Evolutionary conservation across 805 yeast species (phyloP), one percentile per base, ranked within the genome.

Genomic region (Candida railenensis): DNA sequence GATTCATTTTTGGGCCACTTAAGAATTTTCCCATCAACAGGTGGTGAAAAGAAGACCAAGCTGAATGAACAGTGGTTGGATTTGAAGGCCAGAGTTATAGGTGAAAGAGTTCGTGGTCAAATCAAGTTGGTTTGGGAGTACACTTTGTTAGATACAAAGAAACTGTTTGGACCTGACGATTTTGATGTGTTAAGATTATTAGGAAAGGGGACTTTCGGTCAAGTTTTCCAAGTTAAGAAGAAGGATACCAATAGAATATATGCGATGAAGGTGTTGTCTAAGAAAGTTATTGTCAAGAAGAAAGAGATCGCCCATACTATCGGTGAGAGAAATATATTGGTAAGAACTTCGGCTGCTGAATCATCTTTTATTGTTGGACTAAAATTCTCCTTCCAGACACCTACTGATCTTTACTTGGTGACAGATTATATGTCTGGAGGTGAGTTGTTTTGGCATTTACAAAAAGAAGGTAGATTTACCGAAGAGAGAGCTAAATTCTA

Each of bases 391-490:
- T 94, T 94, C 68, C 99, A 94, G 71, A 94, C 99, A 1, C 96
- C 94, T 33, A 73, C 87, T 0, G 98, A 94, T 67, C 75, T 94
- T 51, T 94, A 91, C 63, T 74, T 94, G 49, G 97, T 94, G 22
- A 92, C 97, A 2, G 99, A 94, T 69, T 94, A 87, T 69, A 92
- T 94, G 98, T 84, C 94, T 40, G 99, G 99, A 37, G 99, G 99
- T 49, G 99, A 94, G 70, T 76, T 94, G 53, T 89, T 89, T 63
- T 90, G 96, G 95, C 96, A 94, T 70, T 76, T 94, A 65, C 99
- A 94, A 70, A 89, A 90, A 62, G 98, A 94, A 65, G 97, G 97
- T 38, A 80, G 97, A 53, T 94, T 94, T 62, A 66, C 85, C 45
- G 99, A 94, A 73, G 92, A 86, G 47, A 78, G 98, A 47, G 97